phyloP scores from a whole-genome alignment of 2,329 filamentous ascomycete species.

The Clonostachys chloroleuca region DNA sequence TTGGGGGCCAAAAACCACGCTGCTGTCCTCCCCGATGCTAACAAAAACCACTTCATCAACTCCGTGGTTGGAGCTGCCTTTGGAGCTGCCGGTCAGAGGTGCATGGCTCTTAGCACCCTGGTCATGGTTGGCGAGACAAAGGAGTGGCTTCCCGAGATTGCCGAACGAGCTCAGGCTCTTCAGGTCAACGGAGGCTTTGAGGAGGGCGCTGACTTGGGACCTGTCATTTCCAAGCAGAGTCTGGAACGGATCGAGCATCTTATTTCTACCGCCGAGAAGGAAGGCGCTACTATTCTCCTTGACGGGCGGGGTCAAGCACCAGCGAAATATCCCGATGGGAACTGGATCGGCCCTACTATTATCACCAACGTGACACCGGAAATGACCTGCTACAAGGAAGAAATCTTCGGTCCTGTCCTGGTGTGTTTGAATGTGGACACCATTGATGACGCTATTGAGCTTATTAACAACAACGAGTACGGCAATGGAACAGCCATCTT shows the following conservation, averaged over 20 bases:
- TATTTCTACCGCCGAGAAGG: conserved; percentile 72
- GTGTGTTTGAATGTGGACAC: conserved; percentile 77
- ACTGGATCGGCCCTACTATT: conserved; percentile 81
- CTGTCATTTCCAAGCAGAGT: conserved; percentile 75
- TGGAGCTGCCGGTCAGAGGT: conserved; percentile 78
- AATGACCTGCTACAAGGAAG: conserved; percentile 82
- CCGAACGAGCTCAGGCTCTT: conserved; percentile 68
- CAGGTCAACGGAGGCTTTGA: conserved; percentile 80
- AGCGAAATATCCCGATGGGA: conserved; percentile 76
- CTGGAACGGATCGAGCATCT: conserved; percentile 74
- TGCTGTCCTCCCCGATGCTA: conserved; percentile 77
- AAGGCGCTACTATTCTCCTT: conserved; percentile 78
- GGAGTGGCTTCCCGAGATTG: conserved; percentile 75
- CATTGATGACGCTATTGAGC: conserved; percentile 72
- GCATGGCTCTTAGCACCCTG: conserved; percentile 80
- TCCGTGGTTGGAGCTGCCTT: conserved; percentile 81
- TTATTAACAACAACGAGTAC: conserved; percentile 85
- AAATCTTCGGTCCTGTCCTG: conserved; percentile 82
- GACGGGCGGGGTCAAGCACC: conserved; percentile 74
- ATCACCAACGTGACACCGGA: conserved; percentile 75
- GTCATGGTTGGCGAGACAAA: conserved; percentile 84
- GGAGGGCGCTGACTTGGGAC: conserved; percentile 72
- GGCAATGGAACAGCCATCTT: conserved; percentile 86
- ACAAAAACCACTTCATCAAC: conserved; percentile 87
- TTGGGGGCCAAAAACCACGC: conserved; percentile 87